Conservation (phyloP, 2,329 filamentous ascomycete genomes). For the Aspergillus caelatus region DNA sequence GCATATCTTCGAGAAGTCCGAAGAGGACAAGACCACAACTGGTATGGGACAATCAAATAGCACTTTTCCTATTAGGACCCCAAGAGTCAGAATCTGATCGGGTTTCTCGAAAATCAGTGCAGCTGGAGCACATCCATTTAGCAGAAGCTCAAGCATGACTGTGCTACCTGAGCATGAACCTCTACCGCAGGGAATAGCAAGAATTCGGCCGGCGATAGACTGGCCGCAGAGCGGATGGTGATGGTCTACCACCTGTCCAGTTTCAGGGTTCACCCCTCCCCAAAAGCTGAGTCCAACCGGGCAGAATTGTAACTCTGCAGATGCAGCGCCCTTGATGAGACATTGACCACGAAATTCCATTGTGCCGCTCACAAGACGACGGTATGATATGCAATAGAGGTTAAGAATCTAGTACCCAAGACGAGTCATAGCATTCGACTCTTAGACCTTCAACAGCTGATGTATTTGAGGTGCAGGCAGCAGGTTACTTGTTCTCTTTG, state of each 20-base stretch:
- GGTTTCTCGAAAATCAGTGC: conserved; percentile 46
- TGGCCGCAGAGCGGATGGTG: conserved; percentile 46
- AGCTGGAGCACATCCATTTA: conserved; percentile 42
- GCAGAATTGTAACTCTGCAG: conserved; percentile 34
- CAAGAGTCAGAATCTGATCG: conserved; percentile 51
- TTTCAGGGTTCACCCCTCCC: conserved; percentile 47
- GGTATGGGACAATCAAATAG: conserved; percentile 47
- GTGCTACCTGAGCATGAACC: conserved; percentile 53
- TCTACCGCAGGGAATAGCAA: conserved; percentile 51
- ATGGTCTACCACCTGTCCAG: conserved; percentile 48
- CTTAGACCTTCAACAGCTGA: not conserved
- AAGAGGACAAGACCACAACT: conserved; percentile 33
- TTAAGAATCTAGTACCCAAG: too few relatives aligned
- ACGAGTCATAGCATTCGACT: not conserved
- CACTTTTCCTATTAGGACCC: conserved; percentile 48
- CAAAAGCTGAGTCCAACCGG: conserved; percentile 47
- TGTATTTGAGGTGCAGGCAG: not conserved
- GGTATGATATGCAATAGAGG: not conserved
- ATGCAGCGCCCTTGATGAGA: conserved; percentile 19
- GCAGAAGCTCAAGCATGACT: conserved; percentile 49
- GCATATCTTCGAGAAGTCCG: conserved; percentile 19
- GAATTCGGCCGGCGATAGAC: conserved; percentile 34
- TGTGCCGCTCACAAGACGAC: not conserved
- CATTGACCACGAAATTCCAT: conserved; percentile 9
- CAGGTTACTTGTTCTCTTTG: not conserved